Evolutionary conservation across 306 rosid genomes (phyloP).

Genomic region (Begonia peltatifolia): DNA sequence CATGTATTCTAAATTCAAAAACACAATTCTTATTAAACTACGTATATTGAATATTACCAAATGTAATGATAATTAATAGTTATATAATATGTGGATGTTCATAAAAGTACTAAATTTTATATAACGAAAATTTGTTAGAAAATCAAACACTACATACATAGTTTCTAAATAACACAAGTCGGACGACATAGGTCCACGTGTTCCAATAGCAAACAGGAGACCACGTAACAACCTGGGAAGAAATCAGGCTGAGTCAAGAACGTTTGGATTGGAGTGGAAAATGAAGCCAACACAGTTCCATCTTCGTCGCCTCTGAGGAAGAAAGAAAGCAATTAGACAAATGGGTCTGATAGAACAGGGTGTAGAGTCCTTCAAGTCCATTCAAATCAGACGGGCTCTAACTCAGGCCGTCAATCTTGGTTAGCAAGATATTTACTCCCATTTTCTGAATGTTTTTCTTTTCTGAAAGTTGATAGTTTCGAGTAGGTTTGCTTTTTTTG

Average conservation of each 20-base stretch:
- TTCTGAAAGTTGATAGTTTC: not conserved
- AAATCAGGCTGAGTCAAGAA: not conserved
- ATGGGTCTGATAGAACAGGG: slow-evolving; percentile 51
- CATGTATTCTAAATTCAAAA: too few relatives aligned
- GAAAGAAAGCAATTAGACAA: not conserved
- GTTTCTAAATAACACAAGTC: too few relatives aligned
- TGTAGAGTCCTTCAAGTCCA: slow-evolving; percentile 38
- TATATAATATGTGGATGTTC: too few relatives aligned
- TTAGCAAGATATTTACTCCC: slow-evolving; percentile 6
- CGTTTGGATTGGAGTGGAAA: too few relatives aligned
- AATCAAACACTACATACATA: too few relatives aligned
- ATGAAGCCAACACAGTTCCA: not conserved
- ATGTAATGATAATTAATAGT: too few relatives aligned
- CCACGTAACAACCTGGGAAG: not conserved
- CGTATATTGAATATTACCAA: too few relatives aligned
- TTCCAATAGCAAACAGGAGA: not conserved
- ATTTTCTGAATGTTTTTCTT: not conserved
- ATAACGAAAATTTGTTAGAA: too few relatives aligned
- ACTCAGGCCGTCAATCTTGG: slow-evolving; percentile 44
- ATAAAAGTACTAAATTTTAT: too few relatives aligned
- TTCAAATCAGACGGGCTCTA: slow-evolving; percentile 34
- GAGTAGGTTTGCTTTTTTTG: too few relatives aligned
- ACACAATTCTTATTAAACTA: too few relatives aligned
- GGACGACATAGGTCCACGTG: not conserved
- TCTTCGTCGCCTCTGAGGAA: not conserved